Conservation (phyloP, 306 rosid genomes). For the Sesbania bispinosa region DNA sequence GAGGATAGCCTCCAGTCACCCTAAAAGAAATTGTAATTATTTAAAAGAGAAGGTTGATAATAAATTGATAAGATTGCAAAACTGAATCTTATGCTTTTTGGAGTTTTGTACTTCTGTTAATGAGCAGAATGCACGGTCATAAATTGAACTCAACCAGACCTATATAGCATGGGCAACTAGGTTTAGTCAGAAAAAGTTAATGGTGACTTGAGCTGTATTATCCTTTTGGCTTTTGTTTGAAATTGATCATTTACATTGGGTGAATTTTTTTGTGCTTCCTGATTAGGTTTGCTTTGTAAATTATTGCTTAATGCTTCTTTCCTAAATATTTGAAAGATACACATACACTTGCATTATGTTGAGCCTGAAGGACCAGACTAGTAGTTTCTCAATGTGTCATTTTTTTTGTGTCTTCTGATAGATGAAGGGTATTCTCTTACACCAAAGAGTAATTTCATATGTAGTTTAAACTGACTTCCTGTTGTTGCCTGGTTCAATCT, state of each 20-base stretch:
- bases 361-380: not conserved
- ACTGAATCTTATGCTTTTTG: not conserved
- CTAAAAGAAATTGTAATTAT: not conserved
- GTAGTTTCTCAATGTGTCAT: conserved; percentile 9
- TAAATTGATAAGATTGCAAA: not conserved
- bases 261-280: not conserved
- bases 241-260: not conserved
- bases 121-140: not conserved
- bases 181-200: conserved; percentile 7
- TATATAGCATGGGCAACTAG: conserved; percentile 1
- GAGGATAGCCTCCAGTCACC: not conserved
- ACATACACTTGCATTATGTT: not conserved
- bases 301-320: not conserved
- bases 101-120: not conserved
- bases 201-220: not conserved
- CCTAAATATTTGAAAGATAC: not conserved
- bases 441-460: not conserved
- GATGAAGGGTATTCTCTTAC: not conserved
- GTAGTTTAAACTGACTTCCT: conserved; percentile 1
- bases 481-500: not conserved
- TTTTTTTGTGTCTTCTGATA: not conserved
- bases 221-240: not conserved
- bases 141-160: not conserved
- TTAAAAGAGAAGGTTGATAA: not conserved
- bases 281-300: conserved; percentile 12